Base-by-base conservation (phyloP, 768 basidiomycete species). In the Imleria badia region DNA sequence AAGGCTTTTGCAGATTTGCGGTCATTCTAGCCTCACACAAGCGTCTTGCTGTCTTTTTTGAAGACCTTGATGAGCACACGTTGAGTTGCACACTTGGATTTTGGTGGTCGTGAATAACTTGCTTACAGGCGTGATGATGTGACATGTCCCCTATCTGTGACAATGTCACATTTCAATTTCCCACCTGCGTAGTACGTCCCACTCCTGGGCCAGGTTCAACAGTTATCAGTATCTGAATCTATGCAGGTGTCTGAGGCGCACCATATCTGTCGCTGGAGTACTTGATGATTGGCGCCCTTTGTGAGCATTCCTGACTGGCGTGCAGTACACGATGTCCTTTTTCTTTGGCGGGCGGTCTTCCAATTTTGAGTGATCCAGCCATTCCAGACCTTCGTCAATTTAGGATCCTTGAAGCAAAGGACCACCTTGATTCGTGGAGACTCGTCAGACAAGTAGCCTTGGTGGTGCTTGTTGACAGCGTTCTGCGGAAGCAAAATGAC, bases 51-150 rank as follows among this genome's bases (percentile, higher is more conserved):
- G 47, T 17, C 26, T 26, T 29, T 55, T 48, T 66, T 55, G 61
- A 55, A 22, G 54, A 3, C 10, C 60, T 67, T 66, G 65, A 59
- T 33, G 55, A 22, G 47, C 66, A 68, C 66, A 66, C 56, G 59
- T 62, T 66, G 56, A 66, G 65, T 55, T 42, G 64, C 41, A 67
- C 60, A 60, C 12, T 50, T 31, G 45, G 50, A 52, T 48, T 41
- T 56, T 65, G 23, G 63, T 67, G 60, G 65, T 62, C 55, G 52
- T 60, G 63, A 48, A 51, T n/a, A 56, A 69, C 65, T 69, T 67
- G 65, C 67, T 67, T 26, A 26, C 26, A 26, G 26, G 44, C 11
- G 48, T 13, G 11, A 13, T 67, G 62, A 67, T 41, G 60, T 66
- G 61, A 66, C 65, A 52, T 1, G 1, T 22, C 64, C 62, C 65